Evolutionary conservation across 2,329 filamentous ascomycete genomes (phyloP).

Genomic region (Verticillium dahliae): DNA sequence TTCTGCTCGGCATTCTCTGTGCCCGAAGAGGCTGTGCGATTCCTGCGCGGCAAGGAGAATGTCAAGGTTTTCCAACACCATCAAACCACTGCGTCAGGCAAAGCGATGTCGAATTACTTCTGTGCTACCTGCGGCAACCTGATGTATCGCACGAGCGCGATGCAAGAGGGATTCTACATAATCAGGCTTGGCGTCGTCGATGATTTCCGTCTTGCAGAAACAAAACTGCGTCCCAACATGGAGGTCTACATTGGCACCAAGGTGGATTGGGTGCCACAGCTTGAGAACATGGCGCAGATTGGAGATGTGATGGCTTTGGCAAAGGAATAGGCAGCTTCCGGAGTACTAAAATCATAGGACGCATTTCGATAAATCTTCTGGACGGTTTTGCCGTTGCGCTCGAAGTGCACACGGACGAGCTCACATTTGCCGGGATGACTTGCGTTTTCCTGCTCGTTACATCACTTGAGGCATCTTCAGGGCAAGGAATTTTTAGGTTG

Average conservation of each 20-base stretch:
- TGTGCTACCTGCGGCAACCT: conserved; percentile 53
- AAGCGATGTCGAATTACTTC: conserved; percentile 55
- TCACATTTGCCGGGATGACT: too few relatives aligned
- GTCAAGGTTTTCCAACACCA: conserved; percentile 38
- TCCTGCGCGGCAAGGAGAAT: conserved; percentile 44
- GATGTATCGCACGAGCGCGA: conserved; percentile 46
- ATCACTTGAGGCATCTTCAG: too few relatives aligned
- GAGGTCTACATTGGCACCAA: conserved; percentile 23
- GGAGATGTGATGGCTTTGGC: too few relatives aligned
- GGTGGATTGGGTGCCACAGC: too few relatives aligned
- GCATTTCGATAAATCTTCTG: too few relatives aligned
- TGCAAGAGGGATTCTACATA: conserved; percentile 35
- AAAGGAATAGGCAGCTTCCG: too few relatives aligned
- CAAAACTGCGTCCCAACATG: conserved; percentile 42
- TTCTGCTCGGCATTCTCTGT: conserved; percentile 54
- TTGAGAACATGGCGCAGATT: too few relatives aligned
- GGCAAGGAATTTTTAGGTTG: too few relatives aligned
- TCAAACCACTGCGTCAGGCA: conserved; percentile 37
- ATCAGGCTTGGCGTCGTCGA: conserved; percentile 55
- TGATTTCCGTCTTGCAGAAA: conserved; percentile 52
- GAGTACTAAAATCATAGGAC: too few relatives aligned
- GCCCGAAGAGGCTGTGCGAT: conserved; percentile 32
- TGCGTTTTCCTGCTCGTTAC: too few relatives aligned
- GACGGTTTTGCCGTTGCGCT: too few relatives aligned
- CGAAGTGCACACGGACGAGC: too few relatives aligned